These are phyloP conservation scores for Daldinia decipiens DNA, from an alignment of 495 filamentous ascomycete species.

Conservation along the genomic window DNA sequence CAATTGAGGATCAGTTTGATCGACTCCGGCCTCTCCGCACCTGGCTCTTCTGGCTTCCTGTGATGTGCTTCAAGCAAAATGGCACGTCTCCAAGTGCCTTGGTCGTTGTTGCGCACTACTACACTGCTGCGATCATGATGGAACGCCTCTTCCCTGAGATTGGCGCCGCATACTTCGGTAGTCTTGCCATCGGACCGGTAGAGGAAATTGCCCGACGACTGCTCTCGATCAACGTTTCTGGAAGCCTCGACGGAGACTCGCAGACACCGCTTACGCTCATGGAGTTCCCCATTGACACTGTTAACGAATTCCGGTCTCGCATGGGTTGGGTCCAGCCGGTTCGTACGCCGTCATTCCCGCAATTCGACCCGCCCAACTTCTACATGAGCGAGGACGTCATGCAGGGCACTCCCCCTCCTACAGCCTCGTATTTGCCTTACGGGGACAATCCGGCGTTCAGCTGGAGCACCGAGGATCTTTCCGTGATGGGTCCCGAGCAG, in stretches of 20 bases:
- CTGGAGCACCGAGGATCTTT: slow-evolving; percentile 66
- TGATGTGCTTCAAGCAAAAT: slow-evolving; percentile 69
- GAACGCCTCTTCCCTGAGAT: slow-evolving; percentile 93
- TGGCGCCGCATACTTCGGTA: slow-evolving; percentile 85
- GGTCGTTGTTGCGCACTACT: slow-evolving; percentile 89
- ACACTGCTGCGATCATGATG: slow-evolving; percentile 83
- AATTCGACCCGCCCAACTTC: slow-evolving; percentile 59
- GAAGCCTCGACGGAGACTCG: slow-evolving; percentile 55
- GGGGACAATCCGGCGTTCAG: slow-evolving; percentile 63
- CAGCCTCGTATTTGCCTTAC: slow-evolving; percentile 56
- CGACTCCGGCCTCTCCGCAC: slow-evolving; percentile 84
- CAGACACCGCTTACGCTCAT: slow-evolving; percentile 66
- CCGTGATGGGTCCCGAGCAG: slow-evolving; percentile 52
- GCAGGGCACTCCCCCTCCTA: slow-evolving; percentile 50
- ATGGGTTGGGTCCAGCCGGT: slow-evolving; percentile 69
- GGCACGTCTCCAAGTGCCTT: slow-evolving; percentile 71
- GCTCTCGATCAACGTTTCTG: slow-evolving; percentile 58
- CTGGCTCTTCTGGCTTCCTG: slow-evolving; percentile 96
- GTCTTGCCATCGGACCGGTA: slow-evolving; percentile 76
- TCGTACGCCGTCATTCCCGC: slow-evolving; percentile 64
- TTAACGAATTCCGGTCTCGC: slow-evolving; percentile 66
- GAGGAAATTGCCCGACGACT: slow-evolving; percentile 79
- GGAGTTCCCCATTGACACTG: slow-evolving; percentile 71
- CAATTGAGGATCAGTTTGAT: slow-evolving; percentile 84
- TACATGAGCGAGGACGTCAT: slow-evolving; percentile 54